Evolutionary conservation across 495 filamentous ascomycete species (phyloP).

Genomic region (Durotheca rogersii): DNA sequence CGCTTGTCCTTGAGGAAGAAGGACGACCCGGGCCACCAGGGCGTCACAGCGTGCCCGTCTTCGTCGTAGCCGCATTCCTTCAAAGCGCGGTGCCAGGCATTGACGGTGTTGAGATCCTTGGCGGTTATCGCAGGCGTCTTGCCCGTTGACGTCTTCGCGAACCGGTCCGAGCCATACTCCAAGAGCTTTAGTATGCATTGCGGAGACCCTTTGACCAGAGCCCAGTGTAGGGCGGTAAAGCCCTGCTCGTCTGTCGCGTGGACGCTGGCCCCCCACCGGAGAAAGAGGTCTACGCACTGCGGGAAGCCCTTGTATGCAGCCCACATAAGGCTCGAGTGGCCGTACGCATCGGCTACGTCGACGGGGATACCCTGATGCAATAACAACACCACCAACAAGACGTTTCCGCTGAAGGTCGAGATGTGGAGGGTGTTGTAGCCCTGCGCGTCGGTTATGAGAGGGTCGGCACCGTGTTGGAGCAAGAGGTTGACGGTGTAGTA

Average conservation of each 20-base stretch:
- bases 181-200: slow-evolving; percentile 86
- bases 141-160: slow-evolving; percentile 78
- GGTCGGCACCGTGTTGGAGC: slow-evolving; percentile 84
- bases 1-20: slow-evolving; percentile 70
- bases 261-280: slow-evolving; percentile 93
- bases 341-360: slow-evolving; percentile 81
- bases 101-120: slow-evolving; percentile 81
- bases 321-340: slow-evolving; percentile 97
- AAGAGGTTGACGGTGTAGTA: slow-evolving; percentile 77
- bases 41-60: slow-evolving; percentile 66
- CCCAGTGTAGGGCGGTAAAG: slow-evolving; percentile 94
- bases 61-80: slow-evolving; percentile 80
- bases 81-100: slow-evolving; percentile 80
- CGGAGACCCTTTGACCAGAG: slow-evolving; percentile 84
- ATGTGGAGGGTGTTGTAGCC: slow-evolving; percentile 97
- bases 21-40: slow-evolving; percentile 57
- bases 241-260: slow-evolving; percentile 87
- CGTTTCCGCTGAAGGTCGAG: slow-evolving; percentile 94
- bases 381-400: slow-evolving; percentile 80
- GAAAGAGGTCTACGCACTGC: slow-evolving; percentile 84
- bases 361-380: slow-evolving; percentile 92
- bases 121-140: slow-evolving; percentile 85
- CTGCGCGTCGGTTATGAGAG: slow-evolving; percentile 82
- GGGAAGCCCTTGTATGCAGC: slow-evolving; percentile 95
- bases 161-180: slow-evolving; percentile 92